Base-by-base conservation (phyloP, 2,329 filamentous ascomycete genomes). In the Remersonia thermophila region DNA sequence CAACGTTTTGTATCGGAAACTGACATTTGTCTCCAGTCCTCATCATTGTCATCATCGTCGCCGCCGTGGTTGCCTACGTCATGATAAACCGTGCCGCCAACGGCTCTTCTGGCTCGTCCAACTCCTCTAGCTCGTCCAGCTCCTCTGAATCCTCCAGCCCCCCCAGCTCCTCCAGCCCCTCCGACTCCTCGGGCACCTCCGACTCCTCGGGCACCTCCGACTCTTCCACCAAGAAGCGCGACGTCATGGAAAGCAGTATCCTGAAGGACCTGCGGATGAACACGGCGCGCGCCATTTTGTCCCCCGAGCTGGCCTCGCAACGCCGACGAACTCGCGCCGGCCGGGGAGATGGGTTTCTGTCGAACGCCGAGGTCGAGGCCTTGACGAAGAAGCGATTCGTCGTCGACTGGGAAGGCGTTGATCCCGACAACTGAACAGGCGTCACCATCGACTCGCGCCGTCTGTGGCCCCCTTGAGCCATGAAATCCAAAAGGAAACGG, bases 41-140 rank as follows among this genome's bases (percentile, higher is more conserved):
- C 33, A 71, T 76, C 34, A 57, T 76, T 30, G 47, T 66, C 35
- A 56, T 76, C 32, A 60, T 75, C 30, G 65, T 65, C 29, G 62
- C 70, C 35, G 55, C 66, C 32, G 63, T 75, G 7, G 61, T 67
- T 36, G 57, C 67, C 35, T 71, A 67, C 47, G 49, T 70, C 41
- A 55, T 61, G 18, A 55, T 67, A 41, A 60, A 55, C 42, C 45
- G 53, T 42, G 50, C 47, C 33, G 51, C 46, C 23, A 54, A 42
- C 37, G 49, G 50, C 35, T n/a, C n/a, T 47, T 42, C 3, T 25
- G 34, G 1, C n/a, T n/a, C n/a, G n/a, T n/a, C n/a, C n/a, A n/a
- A n/a, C n/a, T n/a, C n/a, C n/a, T n/a, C n/a, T n/a, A n/a, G n/a
- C n/a, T n/a, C n/a, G n/a, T n/a, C n/a, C n/a, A n/a, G n/a, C n/a